Percentiles rank a stretch among this genome's conserved stretches.
phyloP scores from a whole-genome alignment of 228 moss, liverwort and hornwort species.

The Sphagnum magellanicum region DNA sequence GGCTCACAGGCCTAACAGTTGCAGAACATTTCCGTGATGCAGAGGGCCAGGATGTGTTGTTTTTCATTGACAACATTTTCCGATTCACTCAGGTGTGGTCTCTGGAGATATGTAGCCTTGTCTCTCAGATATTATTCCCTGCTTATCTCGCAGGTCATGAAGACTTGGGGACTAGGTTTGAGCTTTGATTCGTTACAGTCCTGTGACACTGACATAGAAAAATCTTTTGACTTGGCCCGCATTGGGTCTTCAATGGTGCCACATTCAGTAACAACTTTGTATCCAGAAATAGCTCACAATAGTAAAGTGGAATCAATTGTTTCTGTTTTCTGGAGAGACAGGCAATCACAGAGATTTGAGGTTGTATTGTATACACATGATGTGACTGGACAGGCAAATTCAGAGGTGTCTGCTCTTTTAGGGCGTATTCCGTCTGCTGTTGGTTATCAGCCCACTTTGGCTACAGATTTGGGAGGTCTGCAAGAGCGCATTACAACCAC shows the following conservation, averaged over 20 bases:
- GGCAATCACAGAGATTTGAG: no score
- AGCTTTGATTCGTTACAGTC: no score
- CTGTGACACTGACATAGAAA: background rate
- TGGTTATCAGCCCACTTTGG: conserved; percentile 94
- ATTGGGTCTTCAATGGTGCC: no score
- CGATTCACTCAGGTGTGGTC: conserved; percentile 84
- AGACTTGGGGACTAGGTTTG: no score
- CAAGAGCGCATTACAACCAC: conserved; percentile 98
- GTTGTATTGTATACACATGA: background rate
- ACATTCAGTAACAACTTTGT: no score
- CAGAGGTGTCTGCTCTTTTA: conserved; percentile 92
- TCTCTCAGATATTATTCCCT: no score
- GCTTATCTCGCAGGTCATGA: no score
- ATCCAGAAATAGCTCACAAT: no score
- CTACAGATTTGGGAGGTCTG: conserved; percentile 91
- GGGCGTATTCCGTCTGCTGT: conserved; percentile 98
- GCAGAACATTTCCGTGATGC: conserved; percentile 97
- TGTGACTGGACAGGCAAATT: conserved; percentile 56
- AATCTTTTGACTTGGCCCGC: no score
- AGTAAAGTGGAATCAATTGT: no score
- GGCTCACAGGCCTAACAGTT: conserved; percentile 90
- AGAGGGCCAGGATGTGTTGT: conserved; percentile 93
- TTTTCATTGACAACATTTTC: conserved; percentile 97
- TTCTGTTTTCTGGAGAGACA: no score
- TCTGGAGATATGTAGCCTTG: no score